Conservation (phyloP, 1,284 basidiomycete genomes). For the Chalciporus sp. region DNA sequence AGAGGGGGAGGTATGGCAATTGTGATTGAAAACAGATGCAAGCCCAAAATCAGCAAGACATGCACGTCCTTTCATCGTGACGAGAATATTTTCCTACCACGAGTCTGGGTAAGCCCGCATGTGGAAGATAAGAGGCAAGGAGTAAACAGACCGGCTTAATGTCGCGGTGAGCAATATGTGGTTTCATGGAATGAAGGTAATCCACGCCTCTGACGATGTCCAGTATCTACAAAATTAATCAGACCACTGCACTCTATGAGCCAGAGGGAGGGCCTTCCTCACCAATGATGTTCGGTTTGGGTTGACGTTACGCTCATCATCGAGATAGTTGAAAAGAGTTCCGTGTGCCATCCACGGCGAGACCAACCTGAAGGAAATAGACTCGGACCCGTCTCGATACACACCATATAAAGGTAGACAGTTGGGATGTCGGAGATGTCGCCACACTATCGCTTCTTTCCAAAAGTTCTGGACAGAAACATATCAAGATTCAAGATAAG, state of each 20-base stretch:
- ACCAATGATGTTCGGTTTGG: conserved; percentile 24
- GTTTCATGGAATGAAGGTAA: conserved; percentile 30
- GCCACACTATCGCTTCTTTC: conserved; percentile 31
- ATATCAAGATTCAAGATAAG: too few species aligned
- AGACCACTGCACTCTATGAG: not conserved
- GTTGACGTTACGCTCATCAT: conserved; percentile 1
- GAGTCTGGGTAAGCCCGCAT: not conserved
- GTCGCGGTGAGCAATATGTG: conserved; percentile 29
- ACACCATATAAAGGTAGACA: conserved; percentile 31
- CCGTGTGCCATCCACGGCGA: conserved; percentile 36
- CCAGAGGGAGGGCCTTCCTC: conserved; percentile 1
- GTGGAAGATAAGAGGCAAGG: not conserved
- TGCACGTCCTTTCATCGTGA: conserved; percentile 22
- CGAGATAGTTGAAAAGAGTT: conserved; percentile 26
- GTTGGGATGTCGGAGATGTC: conserved; percentile 29
- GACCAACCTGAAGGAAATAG: conserved; percentile 18
- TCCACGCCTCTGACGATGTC: conserved; percentile 26
- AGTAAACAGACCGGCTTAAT: conserved; percentile 26
- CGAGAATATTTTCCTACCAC: conserved; percentile 30
- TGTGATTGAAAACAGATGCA: conserved; percentile 22
- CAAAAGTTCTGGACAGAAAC: conserved; percentile 14
- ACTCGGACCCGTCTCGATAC: conserved; percentile 7
- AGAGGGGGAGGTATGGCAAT: conserved; percentile 16
- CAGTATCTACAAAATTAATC: conserved; percentile 17
- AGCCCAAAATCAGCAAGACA: conserved; percentile 35